A percentile compares a stretch with the other conserved stretches of the same genome.
These are phyloP conservation scores for Beauveria sp. DNA, from an alignment of 2,329 filamentous ascomycete genomes.

Conservation along the genomic window DNA sequence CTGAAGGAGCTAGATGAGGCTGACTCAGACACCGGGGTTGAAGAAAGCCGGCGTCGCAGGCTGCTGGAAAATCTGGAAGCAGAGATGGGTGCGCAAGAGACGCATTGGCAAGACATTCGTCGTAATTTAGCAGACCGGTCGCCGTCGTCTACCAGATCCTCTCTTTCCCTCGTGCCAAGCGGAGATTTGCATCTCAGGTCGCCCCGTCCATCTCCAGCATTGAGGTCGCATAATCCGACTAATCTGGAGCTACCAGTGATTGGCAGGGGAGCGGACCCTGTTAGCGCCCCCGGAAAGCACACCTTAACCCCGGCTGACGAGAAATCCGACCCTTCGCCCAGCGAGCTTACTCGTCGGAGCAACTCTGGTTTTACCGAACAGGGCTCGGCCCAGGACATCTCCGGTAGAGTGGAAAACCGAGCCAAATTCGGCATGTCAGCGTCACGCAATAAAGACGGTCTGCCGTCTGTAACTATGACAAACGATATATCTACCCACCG, in stretches of 20 bases:
- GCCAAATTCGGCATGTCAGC: conserved; percentile 1
- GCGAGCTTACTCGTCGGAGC: conserved; percentile 5
- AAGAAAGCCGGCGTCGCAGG: conserved; percentile 35
- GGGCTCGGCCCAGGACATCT: background rate
- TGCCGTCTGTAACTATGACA: conserved; percentile 22
- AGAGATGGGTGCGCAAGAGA: conserved; percentile 54
- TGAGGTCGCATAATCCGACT: conserved; percentile 5
- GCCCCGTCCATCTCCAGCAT: conserved; percentile 1
- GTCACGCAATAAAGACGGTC: conserved; percentile 6
- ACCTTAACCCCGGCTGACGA: conserved; percentile 3
- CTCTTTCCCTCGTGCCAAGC: background rate
- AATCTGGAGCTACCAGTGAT: background rate
- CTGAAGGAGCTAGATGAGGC: conserved; percentile 40
- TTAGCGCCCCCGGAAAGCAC: conserved; percentile 2
- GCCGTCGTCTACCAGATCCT: conserved; percentile 9
- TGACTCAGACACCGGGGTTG: conserved; percentile 27
- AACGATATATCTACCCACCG: conserved; percentile 5
- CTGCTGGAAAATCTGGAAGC: conserved; percentile 52
- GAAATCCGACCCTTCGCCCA: conserved; percentile 1
- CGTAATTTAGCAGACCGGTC: conserved; percentile 44
- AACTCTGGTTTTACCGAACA: conserved; percentile 7
- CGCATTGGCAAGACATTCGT: conserved; percentile 52
- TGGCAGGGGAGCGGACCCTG: background rate
- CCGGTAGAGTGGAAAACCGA: conserved; percentile 4
- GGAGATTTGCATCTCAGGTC: conserved; percentile 8